Evolutionary conservation across 352 stramenopile genomes (phyloP), one percentile per base, ranked within the genome.

Genomic region (Pythium guiyangense): DNA sequence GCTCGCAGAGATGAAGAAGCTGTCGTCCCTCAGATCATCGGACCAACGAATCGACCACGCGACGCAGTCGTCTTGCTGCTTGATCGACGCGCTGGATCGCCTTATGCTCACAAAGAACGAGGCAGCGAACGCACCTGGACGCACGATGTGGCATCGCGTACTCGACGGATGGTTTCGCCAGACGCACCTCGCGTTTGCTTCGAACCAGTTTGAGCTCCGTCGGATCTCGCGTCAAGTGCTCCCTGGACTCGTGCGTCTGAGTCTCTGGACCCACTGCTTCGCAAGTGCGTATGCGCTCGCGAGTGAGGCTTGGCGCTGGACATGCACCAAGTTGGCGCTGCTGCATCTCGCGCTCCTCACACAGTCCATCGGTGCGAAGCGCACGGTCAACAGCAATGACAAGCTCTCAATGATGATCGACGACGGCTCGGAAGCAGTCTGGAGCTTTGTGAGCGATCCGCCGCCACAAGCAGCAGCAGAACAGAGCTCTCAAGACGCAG

Each of bases 151-250:
- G 71, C 40, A 49, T 10, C 49, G 61, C 2, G 59, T 85, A 12
- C 48, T 82, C 4, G 27, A 51, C 26, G 74, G 73, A 3, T 91
- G 64, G 54, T 50, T 85, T 12, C 10, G 34, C 11, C 73, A 88
- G 29, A 78, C 67, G 1, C 67, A 68, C 40, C 49, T 54, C 12
- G 74, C 65, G 0, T 86, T 89, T 31, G 44, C 63, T 3, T 88
- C 78, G 0, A 67, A 63, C 5, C 81, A 89, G 52, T 91, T 87
- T 60, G 74, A 92, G 48, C 70, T 92, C 29, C 73, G 73, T 10
- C 66, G 82, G 17, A 89, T 92, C 40, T 76, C 76, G 15, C 66
- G 63, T 1, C 82, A 92, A 48, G 52, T 81, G 26, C 65, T 90
- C 8, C 77, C 79, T 6, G 69, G 75, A 0, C 56, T 92, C 2